Base-by-base conservation (phyloP, 106 monocot genomes). In the Allium cepa region DNA sequence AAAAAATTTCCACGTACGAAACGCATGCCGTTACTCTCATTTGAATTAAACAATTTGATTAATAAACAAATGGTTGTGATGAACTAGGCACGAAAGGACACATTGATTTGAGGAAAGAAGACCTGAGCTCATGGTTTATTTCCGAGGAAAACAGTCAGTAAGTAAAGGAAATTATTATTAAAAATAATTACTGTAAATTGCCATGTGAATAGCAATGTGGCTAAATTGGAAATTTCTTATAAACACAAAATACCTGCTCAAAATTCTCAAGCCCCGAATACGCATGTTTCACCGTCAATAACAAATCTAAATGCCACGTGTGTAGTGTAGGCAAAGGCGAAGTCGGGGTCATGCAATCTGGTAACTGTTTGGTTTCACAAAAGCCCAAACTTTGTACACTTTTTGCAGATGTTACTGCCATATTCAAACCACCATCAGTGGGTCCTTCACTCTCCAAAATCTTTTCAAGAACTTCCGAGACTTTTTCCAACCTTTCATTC, bases 401-500 rank as follows among this genome's bases (percentile, higher is more conserved):
- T 9, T 58, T 72, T 17, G 64, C 51, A 56, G 64, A 67, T 57
- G 56, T 53, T n/a, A 59, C 46, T 22, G 11, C 52, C 59, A 22
- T 60, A 28, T 71, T 80, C 68, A 59, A 45, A 53, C 56, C 70
- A 15, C 51, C 10, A 9, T 49, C 65, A 73, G 76, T 66, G 61
- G 48, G 70, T 46, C 73, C 80, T 56, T 70, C 84, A 56, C 52
- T 72, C 16, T 76, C 83, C 11, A 99, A 53, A 60, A 99, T 83
- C 61, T 80, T 90, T 63, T 93, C 84, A 69, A 99, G 85, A 17
- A 85, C 70, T 49, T 90, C 88, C 47, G 84, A 78, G 72, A 99
- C 68, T 75, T 81, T 85, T 11, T 85, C 83, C 66, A 99, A 68
- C 26, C 99, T 70, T 52, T 93, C 79, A 61, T 99, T 77, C 15